Evolutionary conservation across 805 yeast genomes (phyloP).

Genomic region (Starmerella kuoi): DNA sequence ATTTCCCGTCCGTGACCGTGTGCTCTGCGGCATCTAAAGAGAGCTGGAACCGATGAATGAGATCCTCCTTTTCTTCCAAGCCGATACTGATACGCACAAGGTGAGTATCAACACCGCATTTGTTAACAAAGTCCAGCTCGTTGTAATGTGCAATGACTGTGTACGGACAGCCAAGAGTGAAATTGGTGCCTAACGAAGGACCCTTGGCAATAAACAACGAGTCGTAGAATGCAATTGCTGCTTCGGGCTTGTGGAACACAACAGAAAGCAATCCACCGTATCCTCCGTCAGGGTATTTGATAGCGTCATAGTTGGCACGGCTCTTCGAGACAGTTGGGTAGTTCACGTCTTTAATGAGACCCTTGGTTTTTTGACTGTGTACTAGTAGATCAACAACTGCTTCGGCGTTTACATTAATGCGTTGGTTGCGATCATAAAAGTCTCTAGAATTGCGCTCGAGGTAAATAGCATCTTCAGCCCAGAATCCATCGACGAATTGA

Average conservation of each 20-base stretch:
- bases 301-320: constrained; percentile 53
- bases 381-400: constrained; percentile 28
- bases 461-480: constrained; percentile 91
- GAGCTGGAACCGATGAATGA: constrained; percentile 38
- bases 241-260: constrained; percentile 48
- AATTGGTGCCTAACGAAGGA: constrained; percentile 82
- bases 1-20: no score
- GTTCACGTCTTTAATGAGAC: constrained; percentile 49
- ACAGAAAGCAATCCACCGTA: constrained; percentile 80
- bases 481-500: constrained; percentile 61
- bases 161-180: constrained; percentile 82
- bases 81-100: constrained; percentile 78
- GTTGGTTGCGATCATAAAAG: constrained; percentile 48
- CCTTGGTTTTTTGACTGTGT: constrained; percentile 18
- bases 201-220: constrained; percentile 64
- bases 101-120: constrained; percentile 72
- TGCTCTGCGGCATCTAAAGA: constrained; percentile 36
- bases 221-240: constrained; percentile 66
- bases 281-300: constrained; percentile 62
- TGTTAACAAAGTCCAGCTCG: constrained; percentile 65
- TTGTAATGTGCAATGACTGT: constrained; percentile 73
- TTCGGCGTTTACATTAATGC: constrained; percentile 32
- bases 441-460: constrained; percentile 90
- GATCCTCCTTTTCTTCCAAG: constrained; percentile 54
- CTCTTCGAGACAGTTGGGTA: constrained; percentile 55